Base-by-base conservation (phyloP, 192 early-diverging fungal genomes). In the Podila horticola region DNA sequence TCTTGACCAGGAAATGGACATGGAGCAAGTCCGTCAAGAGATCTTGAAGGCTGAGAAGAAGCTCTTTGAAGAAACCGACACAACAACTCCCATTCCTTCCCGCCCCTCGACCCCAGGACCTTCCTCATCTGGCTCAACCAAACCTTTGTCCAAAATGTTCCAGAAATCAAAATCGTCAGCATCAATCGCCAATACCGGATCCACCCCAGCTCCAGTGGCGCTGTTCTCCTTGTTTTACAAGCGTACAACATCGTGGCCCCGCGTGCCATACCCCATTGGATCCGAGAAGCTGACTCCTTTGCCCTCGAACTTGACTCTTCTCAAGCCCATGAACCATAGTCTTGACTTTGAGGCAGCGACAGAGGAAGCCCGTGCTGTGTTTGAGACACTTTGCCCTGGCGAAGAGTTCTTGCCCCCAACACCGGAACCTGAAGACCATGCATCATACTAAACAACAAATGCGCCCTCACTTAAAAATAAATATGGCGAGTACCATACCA, bases 331-430 rank as follows among this genome's bases (percentile, higher is more conserved):
- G 86, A 86, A 67, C 75, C 89, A 58, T 9, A 68, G 75, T 11
- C 15, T 90, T 22, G 85, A 87, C 59, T 87, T 88, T 67, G 86
- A 86, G 38, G 59, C 58, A 17, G 87, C 89, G 28, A 72, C 79
- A 5, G 60, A 67, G 29, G 82, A 90, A 70, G 89, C 89, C n/a
- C 59, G 67, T 12, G 67, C 62, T 26, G 65, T 74, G 17, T 89
- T 89, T 74, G 64, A 82, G 30, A 63, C 57, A 24, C 71, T 85
- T 49, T 75, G 66, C 49, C 72, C 77, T 36, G 71, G 75, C 30
- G 75, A 81, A 2, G 86, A 86, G 57, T 89, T 89, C 55, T 77
- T 89, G 76, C 86, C 88, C 22, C 63, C 82, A 30, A 75, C 71
- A 1, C 84, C 84, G 3, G 84, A 85, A 11, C 84, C 70, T 24